Percentiles rank a stretch among this genome's conserved stretches.
Conservation (phyloP, 2,329 filamentous ascomycete genomes). For the Chaetoscypha palmicola region DNA sequence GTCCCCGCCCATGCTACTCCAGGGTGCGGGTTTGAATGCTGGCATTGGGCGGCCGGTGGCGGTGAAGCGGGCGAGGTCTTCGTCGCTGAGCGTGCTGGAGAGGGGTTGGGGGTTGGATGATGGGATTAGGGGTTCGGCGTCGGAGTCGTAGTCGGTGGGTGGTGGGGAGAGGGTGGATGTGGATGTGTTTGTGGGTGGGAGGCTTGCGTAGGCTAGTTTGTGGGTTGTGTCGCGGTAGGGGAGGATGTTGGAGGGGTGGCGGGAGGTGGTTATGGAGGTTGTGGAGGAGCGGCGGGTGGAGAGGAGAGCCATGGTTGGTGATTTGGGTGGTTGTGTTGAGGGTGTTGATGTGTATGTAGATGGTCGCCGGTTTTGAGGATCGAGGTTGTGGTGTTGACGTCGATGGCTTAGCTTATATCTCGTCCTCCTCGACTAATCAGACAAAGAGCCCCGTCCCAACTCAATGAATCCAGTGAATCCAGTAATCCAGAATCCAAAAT, state of each 20-base stretch:
- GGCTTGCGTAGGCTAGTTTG: conserved; percentile 11
- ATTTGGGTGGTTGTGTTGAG: neutral
- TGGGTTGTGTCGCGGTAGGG: conserved; percentile 17
- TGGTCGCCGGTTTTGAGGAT: neutral
- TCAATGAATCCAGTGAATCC: too few relatives aligned
- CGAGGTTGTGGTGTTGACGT: neutral
- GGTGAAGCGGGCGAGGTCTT: conserved; percentile 20
- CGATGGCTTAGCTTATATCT: too few relatives aligned
- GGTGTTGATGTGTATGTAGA: neutral
- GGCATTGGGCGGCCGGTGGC: conserved; percentile 24
- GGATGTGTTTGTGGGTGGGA: neutral
- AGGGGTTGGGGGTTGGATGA: neutral
- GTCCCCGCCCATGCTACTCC: conserved; percentile 13
- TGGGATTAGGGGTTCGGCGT: conserved; percentile 22
- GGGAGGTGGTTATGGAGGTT: neutral
- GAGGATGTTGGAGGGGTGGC: conserved; percentile 7
- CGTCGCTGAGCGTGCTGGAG: conserved; percentile 7
- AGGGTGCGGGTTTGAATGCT: conserved; percentile 9
- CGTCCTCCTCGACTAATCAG: too few relatives aligned
- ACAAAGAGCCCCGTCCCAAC: too few relatives aligned
- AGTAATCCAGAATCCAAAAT: too few relatives aligned
- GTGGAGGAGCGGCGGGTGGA: neutral
- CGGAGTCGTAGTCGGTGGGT: conserved; percentile 18
- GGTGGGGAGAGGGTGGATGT: neutral
- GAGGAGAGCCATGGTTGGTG: neutral